phyloP scores from a whole-genome alignment of 129 eudicot species.

The Calendula officinalis region DNA sequence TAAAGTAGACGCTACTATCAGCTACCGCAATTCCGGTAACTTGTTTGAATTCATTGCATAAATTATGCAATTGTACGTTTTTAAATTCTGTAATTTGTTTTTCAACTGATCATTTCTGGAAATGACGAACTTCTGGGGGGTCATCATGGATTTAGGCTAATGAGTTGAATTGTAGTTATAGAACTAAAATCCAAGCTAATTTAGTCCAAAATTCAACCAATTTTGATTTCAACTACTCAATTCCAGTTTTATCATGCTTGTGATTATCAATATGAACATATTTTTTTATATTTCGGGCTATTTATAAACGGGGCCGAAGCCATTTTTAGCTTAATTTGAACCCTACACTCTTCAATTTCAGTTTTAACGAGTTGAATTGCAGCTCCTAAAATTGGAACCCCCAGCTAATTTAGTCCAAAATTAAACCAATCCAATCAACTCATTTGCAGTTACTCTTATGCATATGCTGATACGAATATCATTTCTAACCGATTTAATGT shows the following conservation, averaged over 20 bases:
- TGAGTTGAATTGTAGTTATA: background rate
- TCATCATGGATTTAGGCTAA: background rate
- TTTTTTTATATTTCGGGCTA: background rate
- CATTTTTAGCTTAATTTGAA: too few species aligned
- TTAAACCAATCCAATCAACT: background rate
- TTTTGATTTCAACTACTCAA: background rate
- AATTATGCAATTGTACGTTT: too few species aligned
- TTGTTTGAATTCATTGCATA: background rate
- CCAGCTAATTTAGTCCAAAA: background rate
- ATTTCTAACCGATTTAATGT: background rate
- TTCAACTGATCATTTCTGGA: background rate
- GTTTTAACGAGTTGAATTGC: too few species aligned
- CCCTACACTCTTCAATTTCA: too few species aligned
- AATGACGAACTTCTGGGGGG: too few species aligned
- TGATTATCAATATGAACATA: background rate
- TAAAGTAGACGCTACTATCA: slow-evolving; percentile 42
- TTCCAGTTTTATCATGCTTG: background rate
- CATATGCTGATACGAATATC: background rate
- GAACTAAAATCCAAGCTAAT: background rate
- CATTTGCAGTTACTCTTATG: too few species aligned
- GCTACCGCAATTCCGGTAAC: background rate
- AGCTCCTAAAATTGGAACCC: too few species aligned
- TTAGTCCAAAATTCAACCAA: background rate
- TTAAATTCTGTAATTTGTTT: too few species aligned
- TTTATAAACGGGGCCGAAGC: background rate